Conservation (phyloP, 129 eudicot species). For the Lactuca sativa region DNA sequence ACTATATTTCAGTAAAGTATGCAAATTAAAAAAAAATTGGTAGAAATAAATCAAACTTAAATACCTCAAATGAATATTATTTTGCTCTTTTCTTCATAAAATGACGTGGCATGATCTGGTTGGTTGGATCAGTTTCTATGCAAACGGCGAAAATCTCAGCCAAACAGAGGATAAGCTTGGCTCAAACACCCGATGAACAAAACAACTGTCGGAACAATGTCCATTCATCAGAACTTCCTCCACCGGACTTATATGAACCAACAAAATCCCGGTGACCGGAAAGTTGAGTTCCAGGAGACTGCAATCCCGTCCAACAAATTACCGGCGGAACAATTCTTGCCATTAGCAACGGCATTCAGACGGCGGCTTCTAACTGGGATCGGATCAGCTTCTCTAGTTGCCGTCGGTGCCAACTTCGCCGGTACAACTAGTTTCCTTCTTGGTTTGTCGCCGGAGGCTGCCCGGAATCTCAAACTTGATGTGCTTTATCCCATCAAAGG, state of each 20-base stretch:
- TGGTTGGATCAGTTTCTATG: not conserved
- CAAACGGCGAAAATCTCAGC: not conserved
- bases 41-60: too few species aligned
- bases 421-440: conserved; percentile 88
- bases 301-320: conserved; percentile 23
- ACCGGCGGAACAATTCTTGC: conserved; percentile 67
- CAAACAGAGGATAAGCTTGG: conserved; percentile 23
- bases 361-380: conserved; percentile 72
- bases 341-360: conserved; percentile 62
- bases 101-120: conserved; percentile 19
- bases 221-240: conserved; percentile 24
- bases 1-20: too few species aligned
- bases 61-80: not conserved
- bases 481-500: conserved; percentile 83
- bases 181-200: conserved; percentile 9
- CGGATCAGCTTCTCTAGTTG: conserved; percentile 77
- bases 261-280: conserved; percentile 52
- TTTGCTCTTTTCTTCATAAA: not conserved
- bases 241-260: conserved; percentile 40
- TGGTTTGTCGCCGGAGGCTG: conserved; percentile 64
- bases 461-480: conserved; percentile 79
- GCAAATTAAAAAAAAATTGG: too few species aligned
- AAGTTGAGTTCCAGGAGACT: conserved; percentile 29
- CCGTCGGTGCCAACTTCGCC: conserved; percentile 80
- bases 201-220: conserved; percentile 19